Conservation (phyloP, 257 asterid species). For the Solanum gracilifrons region DNA sequence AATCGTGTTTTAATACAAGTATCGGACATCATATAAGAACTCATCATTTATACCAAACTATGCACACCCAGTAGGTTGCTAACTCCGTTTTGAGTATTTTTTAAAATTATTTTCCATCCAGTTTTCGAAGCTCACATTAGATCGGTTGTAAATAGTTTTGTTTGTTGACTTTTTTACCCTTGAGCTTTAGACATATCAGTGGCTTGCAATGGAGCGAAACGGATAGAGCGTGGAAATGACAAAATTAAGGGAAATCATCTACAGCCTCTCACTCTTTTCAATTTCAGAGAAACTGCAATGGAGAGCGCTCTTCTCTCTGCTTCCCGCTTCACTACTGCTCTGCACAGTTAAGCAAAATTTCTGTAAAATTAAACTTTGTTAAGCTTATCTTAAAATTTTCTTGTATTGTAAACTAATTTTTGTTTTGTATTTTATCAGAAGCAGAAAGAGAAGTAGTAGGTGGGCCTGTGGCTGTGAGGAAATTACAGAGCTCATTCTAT, state of each 20-base stretch:
- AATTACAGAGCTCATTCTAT: conserved; percentile 24
- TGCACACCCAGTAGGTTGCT: no score
- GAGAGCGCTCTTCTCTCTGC: conserved; percentile 42
- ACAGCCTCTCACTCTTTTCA: background rate
- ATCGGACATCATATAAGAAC: rapidly evolving
- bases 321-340: conserved; percentile 25
- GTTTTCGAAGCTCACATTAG: rapidly evolving
- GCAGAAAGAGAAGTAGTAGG: conserved; percentile 33
- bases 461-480: conserved; percentile 5
- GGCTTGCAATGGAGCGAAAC: background rate
- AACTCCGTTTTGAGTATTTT: no score
- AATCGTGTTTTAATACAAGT: no score
- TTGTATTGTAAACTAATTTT: background rate
- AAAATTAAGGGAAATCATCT: background rate
- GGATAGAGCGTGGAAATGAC: background rate
- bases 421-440: background rate
- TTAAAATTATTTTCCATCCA: no score
- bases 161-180: background rate
- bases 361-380: background rate
- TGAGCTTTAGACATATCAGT: background rate
- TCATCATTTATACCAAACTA: no score
- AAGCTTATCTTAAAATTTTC: background rate
- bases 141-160: rapidly evolving
- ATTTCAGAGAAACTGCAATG: conserved; percentile 7
- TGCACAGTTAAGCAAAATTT: conserved; percentile 29